Evolutionary conservation across 768 basidiomycete species (phyloP).

Genomic region (Naganishia vishniacii): DNA sequence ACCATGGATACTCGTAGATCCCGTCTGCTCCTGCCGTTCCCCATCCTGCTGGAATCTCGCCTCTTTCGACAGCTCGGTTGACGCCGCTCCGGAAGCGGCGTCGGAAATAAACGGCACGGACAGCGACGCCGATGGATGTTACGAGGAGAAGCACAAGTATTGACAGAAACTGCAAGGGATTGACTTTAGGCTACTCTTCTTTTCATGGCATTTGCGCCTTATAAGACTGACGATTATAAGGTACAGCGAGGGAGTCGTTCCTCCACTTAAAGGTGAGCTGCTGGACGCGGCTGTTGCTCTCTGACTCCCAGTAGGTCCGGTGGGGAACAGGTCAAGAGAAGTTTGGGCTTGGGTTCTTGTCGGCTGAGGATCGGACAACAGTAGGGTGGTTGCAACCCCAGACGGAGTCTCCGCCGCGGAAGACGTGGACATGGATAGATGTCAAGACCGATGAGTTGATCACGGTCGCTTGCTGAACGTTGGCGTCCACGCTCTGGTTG

Average conservation of each 20-base stretch:
- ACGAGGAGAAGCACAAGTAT: constrained; percentile 20
- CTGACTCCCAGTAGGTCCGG: background rate
- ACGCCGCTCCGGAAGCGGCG: constrained; percentile 19
- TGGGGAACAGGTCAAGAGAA: constrained; percentile 11
- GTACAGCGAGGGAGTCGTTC: constrained; percentile 5
- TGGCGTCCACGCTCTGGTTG: too few species aligned
- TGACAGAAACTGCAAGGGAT: constrained; percentile 10
- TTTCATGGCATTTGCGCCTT: too few species aligned
- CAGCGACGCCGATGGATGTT: constrained; percentile 9
- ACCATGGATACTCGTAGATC: constrained; percentile 2
- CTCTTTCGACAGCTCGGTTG: constrained; percentile 17
- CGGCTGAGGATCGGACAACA: background rate
- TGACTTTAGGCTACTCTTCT: background rate
- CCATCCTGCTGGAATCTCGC: constrained; percentile 5
- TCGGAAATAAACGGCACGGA: constrained; percentile 22
- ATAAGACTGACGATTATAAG: background rate
- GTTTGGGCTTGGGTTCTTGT: constrained; percentile 4
- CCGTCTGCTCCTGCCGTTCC: background rate
- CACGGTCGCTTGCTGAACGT: too few species aligned
- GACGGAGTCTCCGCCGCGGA: background rate
- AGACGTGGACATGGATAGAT: background rate
- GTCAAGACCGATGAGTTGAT: background rate
- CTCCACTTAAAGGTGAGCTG: background rate
- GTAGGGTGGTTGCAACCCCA: background rate
- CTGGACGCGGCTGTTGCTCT: background rate